phyloP scores from a whole-genome alignment of 1,284 basidiomycete species.

The Erythrobasidium hasegawianum region DNA sequence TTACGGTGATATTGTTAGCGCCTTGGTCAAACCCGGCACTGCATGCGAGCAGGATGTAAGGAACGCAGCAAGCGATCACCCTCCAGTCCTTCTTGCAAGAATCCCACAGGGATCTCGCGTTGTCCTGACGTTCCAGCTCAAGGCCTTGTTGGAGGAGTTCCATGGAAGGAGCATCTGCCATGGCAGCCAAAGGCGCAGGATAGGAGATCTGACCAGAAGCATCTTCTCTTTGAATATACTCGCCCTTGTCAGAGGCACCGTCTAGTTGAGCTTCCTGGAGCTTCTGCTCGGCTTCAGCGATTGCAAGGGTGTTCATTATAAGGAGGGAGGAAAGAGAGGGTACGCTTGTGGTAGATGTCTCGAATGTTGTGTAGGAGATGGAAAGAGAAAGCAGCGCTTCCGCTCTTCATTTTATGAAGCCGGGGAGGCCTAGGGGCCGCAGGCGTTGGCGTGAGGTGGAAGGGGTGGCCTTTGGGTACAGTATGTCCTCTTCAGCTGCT shows the following conservation, averaged over 20 bases:
- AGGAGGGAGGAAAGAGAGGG: neutral
- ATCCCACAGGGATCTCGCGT: neutral
- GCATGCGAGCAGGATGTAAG: slow-evolving; percentile 12
- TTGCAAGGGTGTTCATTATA: slow-evolving; percentile 1
- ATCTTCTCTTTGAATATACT: neutral
- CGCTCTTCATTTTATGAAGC: too few species aligned
- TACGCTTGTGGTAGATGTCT: neutral
- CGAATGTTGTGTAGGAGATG: neutral
- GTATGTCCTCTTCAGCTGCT: too few species aligned
- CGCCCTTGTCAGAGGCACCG: neutral
- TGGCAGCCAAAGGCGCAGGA: slow-evolving; percentile 3
- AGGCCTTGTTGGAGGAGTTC: slow-evolving; percentile 9
- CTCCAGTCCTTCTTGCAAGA: slow-evolving; percentile 5
- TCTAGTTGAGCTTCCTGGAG: neutral
- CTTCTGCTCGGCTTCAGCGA: neutral
- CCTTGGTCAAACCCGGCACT: slow-evolving; percentile 16
- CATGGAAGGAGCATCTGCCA: neutral
- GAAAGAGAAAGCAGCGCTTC: too few species aligned
- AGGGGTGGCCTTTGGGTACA: too few species aligned
- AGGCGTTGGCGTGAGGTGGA: too few species aligned
- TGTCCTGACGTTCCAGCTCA: slow-evolving; percentile 1
- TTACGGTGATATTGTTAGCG: slow-evolving; percentile 17
- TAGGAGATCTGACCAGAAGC: neutral
- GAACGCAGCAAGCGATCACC: slow-evolving; percentile 6
- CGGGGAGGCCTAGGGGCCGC: too few species aligned